Evolutionary conservation across 306 rosid species (phyloP), one percentile per base, ranked within the genome.

Genomic region (Nissolia schottii): DNA sequence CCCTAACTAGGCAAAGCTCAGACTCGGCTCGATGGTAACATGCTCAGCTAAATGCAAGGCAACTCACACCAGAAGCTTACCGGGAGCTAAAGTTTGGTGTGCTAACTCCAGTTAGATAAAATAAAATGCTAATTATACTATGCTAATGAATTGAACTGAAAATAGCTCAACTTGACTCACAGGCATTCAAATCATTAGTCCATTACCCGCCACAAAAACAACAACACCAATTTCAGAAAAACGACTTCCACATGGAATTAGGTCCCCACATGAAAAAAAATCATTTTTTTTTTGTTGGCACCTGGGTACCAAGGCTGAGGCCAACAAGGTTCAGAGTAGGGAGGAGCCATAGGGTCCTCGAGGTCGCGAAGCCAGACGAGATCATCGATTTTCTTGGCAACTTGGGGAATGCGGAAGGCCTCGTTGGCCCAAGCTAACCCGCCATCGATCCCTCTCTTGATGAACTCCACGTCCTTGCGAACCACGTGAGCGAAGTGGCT

Each of bases 271-370:
- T 22, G 55, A n/a, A 59, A 48, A 53, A 70, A 27, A 62, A 57
- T 3, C 41, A 23, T 15, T 2, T 48, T 32, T 46, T 2, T 3
- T 2, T 2, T 2, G 0, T 18, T 3, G 5, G 0, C 58, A 92
- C 98, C 98, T 85, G 97, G 91, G 72, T 94, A 91, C 28, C 82
- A 89, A 79, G 86, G 97, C n/a, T 74, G 85, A 41, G 98, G 98
- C 90, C 88, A 89, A 7, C 81, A 74, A 64, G 88, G 86, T 27
- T 76, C 11, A 3, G 90, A 78, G 31, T 64, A 71, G 2, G 85
- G 64, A 62, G 88, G 51, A 32, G 91, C 94, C 11, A 15, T 18
- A 19, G 92, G 96, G 11, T 94, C 91, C 68, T 94, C 98, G 13
- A 94, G 83, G 68, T 83, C 46, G 8, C 97, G 88, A 74, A 94